Conservation (phyloP, 208 protist genomes). For the Perkinsela sp. region DNA sequence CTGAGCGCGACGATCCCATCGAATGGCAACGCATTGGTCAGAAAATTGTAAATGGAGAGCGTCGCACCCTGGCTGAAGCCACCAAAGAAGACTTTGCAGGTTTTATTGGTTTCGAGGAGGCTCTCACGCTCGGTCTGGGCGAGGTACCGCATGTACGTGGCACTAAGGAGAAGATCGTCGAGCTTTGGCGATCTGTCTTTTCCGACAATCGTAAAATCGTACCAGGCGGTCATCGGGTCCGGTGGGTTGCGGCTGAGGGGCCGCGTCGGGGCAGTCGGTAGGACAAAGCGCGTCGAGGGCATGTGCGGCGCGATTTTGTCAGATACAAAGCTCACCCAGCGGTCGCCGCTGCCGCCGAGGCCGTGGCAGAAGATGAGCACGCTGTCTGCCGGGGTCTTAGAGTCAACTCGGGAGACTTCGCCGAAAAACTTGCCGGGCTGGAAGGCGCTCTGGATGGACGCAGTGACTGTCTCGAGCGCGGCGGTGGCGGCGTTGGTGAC, state of each 20-base stretch:
- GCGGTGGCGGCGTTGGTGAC: background rate
- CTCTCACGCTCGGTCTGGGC: background rate
- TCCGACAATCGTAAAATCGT: background rate
- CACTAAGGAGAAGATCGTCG: background rate
- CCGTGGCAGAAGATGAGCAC: background rate
- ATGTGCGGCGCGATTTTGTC: background rate
- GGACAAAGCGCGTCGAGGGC: background rate
- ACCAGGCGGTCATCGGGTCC: background rate
- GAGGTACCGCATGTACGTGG: background rate
- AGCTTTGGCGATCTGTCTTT: background rate
- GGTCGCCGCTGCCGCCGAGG: background rate
- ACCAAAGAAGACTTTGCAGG: background rate
- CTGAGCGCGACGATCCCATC: background rate
- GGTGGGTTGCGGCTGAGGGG: background rate
- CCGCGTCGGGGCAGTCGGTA: background rate
- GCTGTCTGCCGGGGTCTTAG: background rate
- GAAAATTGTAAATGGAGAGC: background rate
- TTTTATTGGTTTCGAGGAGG: background rate
- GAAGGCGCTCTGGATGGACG: background rate
- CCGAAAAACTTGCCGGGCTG: background rate
- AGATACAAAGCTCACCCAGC: background rate
- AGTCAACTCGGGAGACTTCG: background rate
- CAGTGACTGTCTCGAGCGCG: background rate
- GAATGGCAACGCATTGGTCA: background rate
- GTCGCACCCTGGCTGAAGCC: background rate